Evolutionary conservation across 208 protist species (phyloP).

Genomic region (Trypanosoma avium): DNA sequence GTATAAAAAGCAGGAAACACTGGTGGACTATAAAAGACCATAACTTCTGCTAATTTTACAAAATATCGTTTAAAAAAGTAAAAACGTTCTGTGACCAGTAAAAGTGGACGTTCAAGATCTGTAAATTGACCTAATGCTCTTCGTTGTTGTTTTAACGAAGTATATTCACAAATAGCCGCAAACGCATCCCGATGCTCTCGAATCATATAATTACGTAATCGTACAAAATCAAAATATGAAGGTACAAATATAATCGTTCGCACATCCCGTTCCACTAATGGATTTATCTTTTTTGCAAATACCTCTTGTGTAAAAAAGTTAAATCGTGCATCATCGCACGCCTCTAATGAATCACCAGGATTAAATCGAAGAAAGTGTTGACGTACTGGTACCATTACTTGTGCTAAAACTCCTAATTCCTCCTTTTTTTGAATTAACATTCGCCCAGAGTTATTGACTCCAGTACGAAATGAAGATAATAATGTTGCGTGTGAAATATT

Average conservation of each 20-base stretch:
- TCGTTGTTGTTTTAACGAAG: slow-evolving; percentile 75
- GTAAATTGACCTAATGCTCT: slow-evolving; percentile 83
- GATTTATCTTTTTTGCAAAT: slow-evolving; percentile 66
- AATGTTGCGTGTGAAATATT: slow-evolving; percentile 83
- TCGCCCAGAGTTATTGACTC: slow-evolving; percentile 74
- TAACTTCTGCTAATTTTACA: slow-evolving; percentile 87
- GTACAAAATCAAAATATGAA: slow-evolving; percentile 97
- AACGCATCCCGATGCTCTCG: slow-evolving; percentile 87
- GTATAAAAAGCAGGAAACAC: slow-evolving; percentile 93
- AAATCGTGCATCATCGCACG: slow-evolving; percentile 88
- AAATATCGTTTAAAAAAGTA: slow-evolving; percentile 96
- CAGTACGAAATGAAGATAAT: slow-evolving; percentile 80
- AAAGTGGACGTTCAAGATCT: slow-evolving; percentile 76
- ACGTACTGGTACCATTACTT: slow-evolving; percentile 71
- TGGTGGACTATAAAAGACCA: slow-evolving; percentile 96
- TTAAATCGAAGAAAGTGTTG: slow-evolving; percentile 93
- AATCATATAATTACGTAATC: slow-evolving; percentile 94
- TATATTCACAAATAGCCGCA: slow-evolving; percentile 93
- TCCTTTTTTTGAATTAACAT: slow-evolving; percentile 58
- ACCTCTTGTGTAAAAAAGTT: slow-evolving; percentile 91
- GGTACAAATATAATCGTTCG: slow-evolving; percentile 92
- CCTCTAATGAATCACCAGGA: slow-evolving; percentile 37
- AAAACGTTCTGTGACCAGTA: slow-evolving; percentile 96
- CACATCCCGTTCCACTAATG: slow-evolving; percentile 73
- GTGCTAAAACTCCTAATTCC: slow-evolving; percentile 51